A percentile compares a stretch with the other conserved stretches of the same genome.
phyloP scores from a whole-genome alignment of 2,329 filamentous ascomycete species.

The Cordyceps fumosorosea region DNA sequence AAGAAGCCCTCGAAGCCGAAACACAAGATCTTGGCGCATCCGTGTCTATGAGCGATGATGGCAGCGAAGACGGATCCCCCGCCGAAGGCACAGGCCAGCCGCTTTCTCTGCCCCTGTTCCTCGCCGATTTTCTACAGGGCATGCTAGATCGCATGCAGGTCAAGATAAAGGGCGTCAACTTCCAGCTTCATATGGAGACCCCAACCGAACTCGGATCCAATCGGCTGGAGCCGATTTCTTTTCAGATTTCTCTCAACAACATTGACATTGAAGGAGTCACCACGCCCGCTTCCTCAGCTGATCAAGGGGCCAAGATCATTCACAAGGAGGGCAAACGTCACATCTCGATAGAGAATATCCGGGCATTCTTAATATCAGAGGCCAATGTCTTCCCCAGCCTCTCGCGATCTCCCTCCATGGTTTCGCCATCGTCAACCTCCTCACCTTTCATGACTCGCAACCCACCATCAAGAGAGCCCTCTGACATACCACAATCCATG shows the following conservation, averaged over 20 bases:
- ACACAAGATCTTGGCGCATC: slow-evolving; percentile 57
- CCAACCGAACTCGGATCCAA: slow-evolving; percentile 41
- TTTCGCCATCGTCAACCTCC: slow-evolving; percentile 34
- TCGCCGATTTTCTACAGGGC: slow-evolving; percentile 67
- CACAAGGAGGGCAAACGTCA: slow-evolving; percentile 60
- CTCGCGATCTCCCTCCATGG: slow-evolving; percentile 48
- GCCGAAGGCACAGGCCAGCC: slow-evolving; percentile 63
- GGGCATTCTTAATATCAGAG: slow-evolving; percentile 60
- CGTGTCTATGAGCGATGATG: slow-evolving; percentile 53
- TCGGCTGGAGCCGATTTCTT: slow-evolving; percentile 49
- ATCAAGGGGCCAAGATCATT: slow-evolving; percentile 29
- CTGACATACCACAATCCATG: slow-evolving; percentile 15
- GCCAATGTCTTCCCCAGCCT: slow-evolving; percentile 58
- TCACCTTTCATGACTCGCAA: slow-evolving; percentile 45
- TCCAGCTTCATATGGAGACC: slow-evolving; percentile 58
- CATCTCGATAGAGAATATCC: slow-evolving; percentile 56
- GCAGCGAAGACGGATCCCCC: slow-evolving; percentile 52
- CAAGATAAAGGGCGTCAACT: slow-evolving; percentile 55
- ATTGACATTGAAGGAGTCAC: slow-evolving; percentile 64
- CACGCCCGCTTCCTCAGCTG: slow-evolving; percentile 25
- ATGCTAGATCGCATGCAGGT: slow-evolving; percentile 66
- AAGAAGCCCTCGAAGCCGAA: slow-evolving; percentile 60
- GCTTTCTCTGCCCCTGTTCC: slow-evolving; percentile 61
- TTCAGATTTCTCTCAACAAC: slow-evolving; percentile 58
- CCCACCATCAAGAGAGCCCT: slow-evolving; percentile 26